These are phyloP conservation scores for Cyclotella kingstonii DNA, from an alignment of 108 stramenopile genomes.

Conservation along the genomic window DNA sequence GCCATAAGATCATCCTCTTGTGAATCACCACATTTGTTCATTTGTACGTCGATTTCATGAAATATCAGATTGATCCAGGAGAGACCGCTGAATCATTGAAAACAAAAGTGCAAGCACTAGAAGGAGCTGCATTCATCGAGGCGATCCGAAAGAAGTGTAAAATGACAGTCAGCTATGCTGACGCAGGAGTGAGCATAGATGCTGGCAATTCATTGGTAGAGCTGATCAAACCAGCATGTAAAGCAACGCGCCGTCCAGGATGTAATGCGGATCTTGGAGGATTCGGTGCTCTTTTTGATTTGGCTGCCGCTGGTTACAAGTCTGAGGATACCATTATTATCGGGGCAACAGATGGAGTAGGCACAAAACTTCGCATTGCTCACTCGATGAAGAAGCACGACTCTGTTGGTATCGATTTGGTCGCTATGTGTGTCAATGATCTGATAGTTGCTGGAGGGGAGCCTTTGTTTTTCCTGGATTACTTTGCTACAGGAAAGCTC, in stretches of 20 bases:
- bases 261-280: slow-evolving; percentile 97
- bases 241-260: slow-evolving; percentile 87
- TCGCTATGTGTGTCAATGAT: slow-evolving; percentile 99
- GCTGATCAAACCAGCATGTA: slow-evolving; percentile 94
- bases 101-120: slow-evolving; percentile 93
- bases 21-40: background rate
- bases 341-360: slow-evolving; percentile 97
- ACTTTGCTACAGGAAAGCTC: slow-evolving; percentile 95
- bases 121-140: slow-evolving; percentile 95
- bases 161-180: slow-evolving; percentile 87
- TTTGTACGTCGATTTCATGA: background rate
- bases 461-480: slow-evolving; percentile 98
- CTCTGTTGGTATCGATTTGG: slow-evolving; percentile 93
- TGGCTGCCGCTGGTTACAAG: slow-evolving; percentile 90
- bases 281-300: slow-evolving; percentile 95
- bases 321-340: slow-evolving; percentile 91
- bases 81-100: slow-evolving; percentile 97
- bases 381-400: slow-evolving; percentile 80
- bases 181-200: slow-evolving; percentile 96
- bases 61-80: slow-evolving; percentile 53
- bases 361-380: slow-evolving; percentile 95
- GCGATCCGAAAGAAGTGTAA: slow-evolving; percentile 79
- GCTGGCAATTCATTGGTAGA: slow-evolving; percentile 95
- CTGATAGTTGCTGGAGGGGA: slow-evolving; percentile 95
- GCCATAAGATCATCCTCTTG: background rate